phyloP scores from a whole-genome alignment of 257 asterid species.

The Ophiorrhiza pumila region DNA sequence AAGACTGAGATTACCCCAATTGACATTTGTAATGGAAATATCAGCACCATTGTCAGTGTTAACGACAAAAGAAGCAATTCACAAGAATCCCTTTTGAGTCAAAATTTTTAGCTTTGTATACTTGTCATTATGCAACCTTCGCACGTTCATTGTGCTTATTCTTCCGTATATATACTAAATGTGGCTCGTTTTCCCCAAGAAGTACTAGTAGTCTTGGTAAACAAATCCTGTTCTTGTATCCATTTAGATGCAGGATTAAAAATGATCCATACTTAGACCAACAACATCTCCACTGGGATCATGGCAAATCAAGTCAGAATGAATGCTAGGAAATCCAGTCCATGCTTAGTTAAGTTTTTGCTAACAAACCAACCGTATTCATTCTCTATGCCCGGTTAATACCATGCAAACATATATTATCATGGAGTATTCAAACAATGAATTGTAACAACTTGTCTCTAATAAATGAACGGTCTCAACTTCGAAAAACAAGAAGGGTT shows the following conservation, averaged over 20 bases:
- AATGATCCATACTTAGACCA: no score
- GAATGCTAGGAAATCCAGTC: neutral
- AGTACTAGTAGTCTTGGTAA: no score
- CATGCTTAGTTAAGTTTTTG: no score
- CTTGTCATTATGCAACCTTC: constrained; percentile 23
- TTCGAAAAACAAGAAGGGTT: no score
- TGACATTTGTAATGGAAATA: constrained; percentile 1
- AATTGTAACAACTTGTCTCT: neutral
- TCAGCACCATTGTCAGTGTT: neutral
- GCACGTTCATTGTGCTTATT: constrained; percentile 7
- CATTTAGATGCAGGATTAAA: no score
- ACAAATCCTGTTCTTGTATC: no score
- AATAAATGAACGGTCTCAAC: no score
- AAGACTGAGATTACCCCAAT: neutral
- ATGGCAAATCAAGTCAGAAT: no score
- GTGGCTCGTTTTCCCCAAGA: neutral
- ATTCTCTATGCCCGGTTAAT: no score
- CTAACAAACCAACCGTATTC: no score
- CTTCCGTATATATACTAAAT: neutral
- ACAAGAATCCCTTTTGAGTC: constrained; percentile 25
- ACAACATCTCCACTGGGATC: no score
- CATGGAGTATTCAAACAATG: constrained; percentile 7
- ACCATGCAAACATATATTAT: neutral
- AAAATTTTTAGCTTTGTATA: constrained; percentile 19
- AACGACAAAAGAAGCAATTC: constrained; percentile 25